Evolutionary conservation across 148 eudicot species (phyloP), one percentile per base, ranked within the genome.

Genomic region (Mesembryanthemum crystallinum): DNA sequence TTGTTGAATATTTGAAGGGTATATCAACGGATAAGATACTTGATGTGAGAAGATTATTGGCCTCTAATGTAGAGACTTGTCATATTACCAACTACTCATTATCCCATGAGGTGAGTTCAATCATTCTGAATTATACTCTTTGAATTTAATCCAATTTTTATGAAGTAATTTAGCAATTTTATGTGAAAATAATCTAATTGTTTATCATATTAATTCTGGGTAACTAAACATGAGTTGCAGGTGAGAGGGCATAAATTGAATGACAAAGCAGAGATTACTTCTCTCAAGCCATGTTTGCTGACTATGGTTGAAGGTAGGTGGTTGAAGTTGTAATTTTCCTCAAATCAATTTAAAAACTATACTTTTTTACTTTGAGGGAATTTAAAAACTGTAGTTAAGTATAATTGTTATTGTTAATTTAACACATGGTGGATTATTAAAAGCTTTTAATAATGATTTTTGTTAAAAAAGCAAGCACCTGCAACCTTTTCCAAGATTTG

Each of bases 221-320:
- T 14, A n/a, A 2, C 24, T 30, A 23, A 25, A 20, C 4, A 8
- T 42, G 59, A 23, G 33, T 37, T 64, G 61, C 89, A 95, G 99
- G 96, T 84, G 25, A 89, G 83, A 85, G 99, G 97, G 65, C 91
- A 80, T 21, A 84, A 82, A 77, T 76, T 92, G 87, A 84, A 71
- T 80, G 92, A 95, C 66, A 92, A 79, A 81, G 69, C 89, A 42
- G 99, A 95, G 79, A 87, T 95, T 69, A 86, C 86, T 73, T 73
- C 87, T 70, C 61, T 95, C 42, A 95, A 90, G 86, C 98, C 99
- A 77, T 90, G 92, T 82, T 70, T 86, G 78, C 77, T 95, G 80
- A 89, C 73, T 80, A 92, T 92, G 89, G 98, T 92, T 91, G 93
- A 95, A 92, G 99, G 99, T 95, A 79, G 87, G 98, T 86, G 71